phyloP scores from a whole-genome alignment of 208 protist genomes.

The Histomonas meleagridis region DNA sequence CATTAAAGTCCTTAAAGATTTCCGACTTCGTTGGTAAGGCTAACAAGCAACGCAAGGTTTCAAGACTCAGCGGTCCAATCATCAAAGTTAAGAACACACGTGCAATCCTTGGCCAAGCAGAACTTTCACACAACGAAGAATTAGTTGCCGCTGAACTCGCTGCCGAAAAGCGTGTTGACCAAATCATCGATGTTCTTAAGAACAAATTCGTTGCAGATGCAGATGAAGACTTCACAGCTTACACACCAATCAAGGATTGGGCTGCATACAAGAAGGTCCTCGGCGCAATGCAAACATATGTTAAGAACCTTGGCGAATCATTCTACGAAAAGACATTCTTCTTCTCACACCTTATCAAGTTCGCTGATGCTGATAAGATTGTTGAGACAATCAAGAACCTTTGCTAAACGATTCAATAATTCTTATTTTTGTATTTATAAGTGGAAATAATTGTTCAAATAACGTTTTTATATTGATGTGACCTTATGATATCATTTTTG shows the following conservation, averaged over 20 bases:
- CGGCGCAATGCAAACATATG: neutral
- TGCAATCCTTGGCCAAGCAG: neutral
- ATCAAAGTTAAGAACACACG: neutral
- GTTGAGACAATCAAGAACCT: neutral
- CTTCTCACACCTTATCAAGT: neutral
- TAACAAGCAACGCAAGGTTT: neutral
- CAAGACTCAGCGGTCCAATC: neutral
- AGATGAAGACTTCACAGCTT: no score
- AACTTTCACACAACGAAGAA: neutral
- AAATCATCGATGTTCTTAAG: neutral
- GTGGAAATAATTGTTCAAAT: no score
- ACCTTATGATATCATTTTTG: no score
- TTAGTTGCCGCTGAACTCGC: neutral
- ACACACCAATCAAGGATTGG: conserved; percentile 24
- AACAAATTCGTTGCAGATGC: no score
- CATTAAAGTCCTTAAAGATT: neutral
- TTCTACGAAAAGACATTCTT: conserved; percentile 19
- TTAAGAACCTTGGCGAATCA: neutral
- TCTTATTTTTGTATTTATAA: no score
- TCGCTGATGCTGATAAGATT: neutral
- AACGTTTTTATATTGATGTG: no score
- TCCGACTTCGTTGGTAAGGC: neutral
- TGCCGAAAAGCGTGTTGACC: neutral
- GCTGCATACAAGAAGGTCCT: neutral
- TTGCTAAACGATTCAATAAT: no score